phyloP scores from a whole-genome alignment of 2,329 filamentous ascomycete species.

The Colletotrichum liaoningense region DNA sequence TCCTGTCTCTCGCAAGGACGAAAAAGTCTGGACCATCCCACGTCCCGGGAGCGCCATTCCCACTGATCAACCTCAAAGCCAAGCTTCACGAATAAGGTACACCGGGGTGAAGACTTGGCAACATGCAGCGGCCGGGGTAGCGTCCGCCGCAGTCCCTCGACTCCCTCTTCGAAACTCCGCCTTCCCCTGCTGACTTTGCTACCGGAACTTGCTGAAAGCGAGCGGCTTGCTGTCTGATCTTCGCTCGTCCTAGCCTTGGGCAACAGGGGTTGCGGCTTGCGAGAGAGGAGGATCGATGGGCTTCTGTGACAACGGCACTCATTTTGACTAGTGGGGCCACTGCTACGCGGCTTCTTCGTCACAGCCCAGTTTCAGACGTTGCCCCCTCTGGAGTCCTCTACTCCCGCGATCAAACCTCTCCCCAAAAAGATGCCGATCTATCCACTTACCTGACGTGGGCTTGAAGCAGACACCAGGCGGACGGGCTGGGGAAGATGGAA shows the following conservation, averaged over 20 bases:
- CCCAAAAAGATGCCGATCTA: slow-evolving; percentile 11
- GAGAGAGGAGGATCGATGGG: not conserved
- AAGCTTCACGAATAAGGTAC: slow-evolving; percentile 34
- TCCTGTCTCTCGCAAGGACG: not conserved
- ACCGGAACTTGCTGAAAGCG: slow-evolving; percentile 33
- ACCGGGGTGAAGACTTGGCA: slow-evolving; percentile 33
- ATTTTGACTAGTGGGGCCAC: slow-evolving; percentile 27
- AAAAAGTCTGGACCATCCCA: not conserved
- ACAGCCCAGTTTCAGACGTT: slow-evolving; percentile 34
- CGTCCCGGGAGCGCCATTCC: not conserved
- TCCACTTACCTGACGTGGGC: not conserved
- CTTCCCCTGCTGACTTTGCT: slow-evolving; percentile 30
- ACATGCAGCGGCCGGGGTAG: not conserved
- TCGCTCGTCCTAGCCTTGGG: slow-evolving; percentile 16
- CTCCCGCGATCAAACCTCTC: slow-evolving; percentile 22
- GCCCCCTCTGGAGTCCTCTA: not conserved
- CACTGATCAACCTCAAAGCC: not conserved
- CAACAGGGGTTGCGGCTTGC: not conserved
- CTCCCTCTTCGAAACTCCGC: not conserved
- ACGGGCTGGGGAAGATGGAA: not conserved
- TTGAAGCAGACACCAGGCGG: not conserved
- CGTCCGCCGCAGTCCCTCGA: too few species aligned
- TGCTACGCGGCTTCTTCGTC: slow-evolving; percentile 30
- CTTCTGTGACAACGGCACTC: slow-evolving; percentile 15
- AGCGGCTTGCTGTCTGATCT: slow-evolving; percentile 32